These are phyloP conservation scores for Metarhizium album DNA, from an alignment of 2,329 filamentous ascomycete genomes.

Conservation along the genomic window DNA sequence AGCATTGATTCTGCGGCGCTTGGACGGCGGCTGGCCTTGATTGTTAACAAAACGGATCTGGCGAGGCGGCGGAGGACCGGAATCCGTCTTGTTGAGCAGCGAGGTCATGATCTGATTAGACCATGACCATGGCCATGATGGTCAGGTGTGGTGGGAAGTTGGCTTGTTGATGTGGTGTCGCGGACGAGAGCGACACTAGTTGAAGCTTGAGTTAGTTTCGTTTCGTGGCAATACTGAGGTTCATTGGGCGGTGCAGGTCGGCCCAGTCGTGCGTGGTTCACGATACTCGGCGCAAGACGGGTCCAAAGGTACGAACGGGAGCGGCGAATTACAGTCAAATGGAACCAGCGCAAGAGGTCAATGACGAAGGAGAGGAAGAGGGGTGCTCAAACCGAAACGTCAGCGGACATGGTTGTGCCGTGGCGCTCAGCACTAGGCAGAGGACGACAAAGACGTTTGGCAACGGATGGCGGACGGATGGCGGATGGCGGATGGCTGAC, in stretches of 20 bases:
- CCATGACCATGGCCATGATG: constrained; percentile 20
- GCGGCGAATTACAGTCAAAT: background rate
- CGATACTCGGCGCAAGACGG: background rate
- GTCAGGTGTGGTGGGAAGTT: constrained; percentile 2
- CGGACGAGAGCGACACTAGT: background rate
- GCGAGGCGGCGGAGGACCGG: constrained; percentile 33
- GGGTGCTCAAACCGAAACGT: constrained; percentile 5
- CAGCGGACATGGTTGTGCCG: constrained; percentile 6
- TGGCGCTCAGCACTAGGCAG: background rate
- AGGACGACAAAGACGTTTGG: background rate
- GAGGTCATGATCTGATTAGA: constrained; percentile 32
- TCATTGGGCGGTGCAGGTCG: background rate
- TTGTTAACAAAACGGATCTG: constrained; percentile 73
- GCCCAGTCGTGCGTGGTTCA: background rate
- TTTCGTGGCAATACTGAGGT: background rate
- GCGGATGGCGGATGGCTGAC: background rate
- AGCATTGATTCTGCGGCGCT: constrained; percentile 67
- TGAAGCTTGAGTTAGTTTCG: background rate
- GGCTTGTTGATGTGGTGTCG: background rate
- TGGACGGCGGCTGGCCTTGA: constrained; percentile 70
- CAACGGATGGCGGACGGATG: no score
- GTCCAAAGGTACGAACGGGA: background rate
- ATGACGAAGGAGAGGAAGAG: background rate
- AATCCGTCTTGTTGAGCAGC: constrained; percentile 29
- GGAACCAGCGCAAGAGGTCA: background rate